Percentiles rank a stretch among this genome's conserved stretches.
Conservation (phyloP, 1,284 basidiomycete species). For the Macrocybe sp. region DNA sequence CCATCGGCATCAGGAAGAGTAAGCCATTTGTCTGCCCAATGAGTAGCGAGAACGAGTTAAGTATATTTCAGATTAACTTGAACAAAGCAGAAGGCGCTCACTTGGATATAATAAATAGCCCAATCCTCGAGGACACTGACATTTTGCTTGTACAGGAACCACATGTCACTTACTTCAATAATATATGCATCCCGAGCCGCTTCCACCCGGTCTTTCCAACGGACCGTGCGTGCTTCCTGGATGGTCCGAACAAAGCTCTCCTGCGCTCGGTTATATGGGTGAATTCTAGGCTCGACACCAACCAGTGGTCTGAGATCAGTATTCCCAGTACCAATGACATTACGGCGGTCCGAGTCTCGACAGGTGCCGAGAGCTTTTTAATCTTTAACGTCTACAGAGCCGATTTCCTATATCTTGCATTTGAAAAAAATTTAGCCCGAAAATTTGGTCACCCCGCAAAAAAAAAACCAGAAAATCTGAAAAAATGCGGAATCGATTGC, state of each 20-base stretch:
- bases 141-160: slow-evolving; percentile 9
- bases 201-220: too few species aligned
- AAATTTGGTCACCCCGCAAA: slow-evolving; percentile 8
- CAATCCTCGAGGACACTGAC: slow-evolving; percentile 5
- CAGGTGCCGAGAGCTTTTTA: neutral
- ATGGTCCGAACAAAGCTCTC: too few species aligned
- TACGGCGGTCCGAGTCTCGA: too few species aligned
- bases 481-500: slow-evolving; percentile 7
- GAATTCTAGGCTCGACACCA: too few species aligned
- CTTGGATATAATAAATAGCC: neutral
- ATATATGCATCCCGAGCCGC: too few species aligned
- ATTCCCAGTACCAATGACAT: too few species aligned
- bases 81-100: slow-evolving; percentile 6
- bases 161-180: neutral
- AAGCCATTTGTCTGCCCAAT: too few species aligned
- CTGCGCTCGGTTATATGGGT: too few species aligned
- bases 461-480: slow-evolving; percentile 8
- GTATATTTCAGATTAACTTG: slow-evolving; percentile 5
- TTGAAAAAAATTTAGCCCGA: slow-evolving; percentile 1
- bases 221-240: too few species aligned
- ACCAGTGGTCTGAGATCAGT: too few species aligned
- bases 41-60: slow-evolving; percentile 1
- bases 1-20: neutral
- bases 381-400: slow-evolving; percentile 18
- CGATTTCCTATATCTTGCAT: slow-evolving; percentile 1